phyloP scores from a whole-genome alignment of 768 basidiomycete genomes.

The Kwoniella sp. region DNA sequence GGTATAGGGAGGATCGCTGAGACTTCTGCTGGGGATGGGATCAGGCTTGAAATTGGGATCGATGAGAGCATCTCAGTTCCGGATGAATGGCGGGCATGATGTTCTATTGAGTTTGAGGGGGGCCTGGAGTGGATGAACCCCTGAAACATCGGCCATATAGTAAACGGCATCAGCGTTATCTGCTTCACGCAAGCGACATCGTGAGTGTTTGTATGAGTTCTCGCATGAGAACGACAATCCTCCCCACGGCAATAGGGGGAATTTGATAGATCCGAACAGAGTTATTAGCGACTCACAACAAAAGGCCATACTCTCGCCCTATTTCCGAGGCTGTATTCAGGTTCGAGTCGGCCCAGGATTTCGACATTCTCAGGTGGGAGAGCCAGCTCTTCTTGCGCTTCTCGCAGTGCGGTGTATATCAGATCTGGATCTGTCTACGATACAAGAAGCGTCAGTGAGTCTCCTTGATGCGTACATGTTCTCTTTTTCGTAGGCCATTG shows the following conservation, averaged over 20 bases:
- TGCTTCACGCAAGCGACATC: too few species aligned
- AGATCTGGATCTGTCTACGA: slow-evolving; percentile 31
- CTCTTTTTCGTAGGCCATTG: too few species aligned
- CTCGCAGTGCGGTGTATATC: slow-evolving; percentile 37
- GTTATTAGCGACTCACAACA: slow-evolving; percentile 37
- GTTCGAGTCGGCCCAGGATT: slow-evolving; percentile 38
- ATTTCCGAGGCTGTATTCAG: slow-evolving; percentile 50
- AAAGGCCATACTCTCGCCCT: slow-evolving; percentile 49
- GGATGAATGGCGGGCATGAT: too few species aligned
- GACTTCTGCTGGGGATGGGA: slow-evolving; percentile 44
- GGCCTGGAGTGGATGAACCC: slow-evolving; percentile 33
- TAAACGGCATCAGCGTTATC: too few species aligned
- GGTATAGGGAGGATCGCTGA: slow-evolving; percentile 44
- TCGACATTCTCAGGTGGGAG: slow-evolving; percentile 37
- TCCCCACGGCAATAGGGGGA: too few species aligned
- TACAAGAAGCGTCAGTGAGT: background rate
- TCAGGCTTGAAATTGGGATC: slow-evolving; percentile 28
- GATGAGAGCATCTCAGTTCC: slow-evolving; percentile 25
- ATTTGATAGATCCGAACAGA: background rate
- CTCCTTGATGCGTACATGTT: too few species aligned
- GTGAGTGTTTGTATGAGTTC: too few species aligned
- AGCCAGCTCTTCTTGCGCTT: slow-evolving; percentile 42
- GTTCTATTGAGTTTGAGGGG: too few species aligned
- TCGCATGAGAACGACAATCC: too few species aligned
- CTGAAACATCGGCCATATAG: too few species aligned